Conservation (phyloP, 2,329 filamentous ascomycete genomes). For the Penicillium sp. region DNA sequence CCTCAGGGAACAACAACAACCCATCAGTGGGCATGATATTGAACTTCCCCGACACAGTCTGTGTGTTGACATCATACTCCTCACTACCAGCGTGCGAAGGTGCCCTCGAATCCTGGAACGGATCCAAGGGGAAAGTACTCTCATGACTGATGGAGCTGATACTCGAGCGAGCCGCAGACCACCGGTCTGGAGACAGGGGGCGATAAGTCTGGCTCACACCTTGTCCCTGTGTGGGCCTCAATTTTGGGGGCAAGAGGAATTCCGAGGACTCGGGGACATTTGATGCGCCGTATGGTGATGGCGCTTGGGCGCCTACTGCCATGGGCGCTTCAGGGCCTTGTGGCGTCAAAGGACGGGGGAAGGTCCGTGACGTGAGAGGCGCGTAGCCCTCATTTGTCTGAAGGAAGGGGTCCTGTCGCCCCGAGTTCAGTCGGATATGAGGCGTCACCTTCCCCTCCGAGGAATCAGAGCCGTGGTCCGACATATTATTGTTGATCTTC, state of each 20-base stretch:
- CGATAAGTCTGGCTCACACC: conserved; percentile 49
- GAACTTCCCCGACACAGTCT: conserved; percentile 71
- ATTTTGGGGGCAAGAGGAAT: conserved; percentile 40
- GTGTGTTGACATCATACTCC: conserved; percentile 64
- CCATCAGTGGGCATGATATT: conserved; percentile 68
- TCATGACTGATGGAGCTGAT: conserved; percentile 52
- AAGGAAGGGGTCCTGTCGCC: conserved; percentile 51
- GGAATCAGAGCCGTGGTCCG: conserved; percentile 13
- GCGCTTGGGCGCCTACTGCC: conserved; percentile 13
- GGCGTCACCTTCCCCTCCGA: conserved; percentile 38
- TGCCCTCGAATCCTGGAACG: conserved; percentile 59
- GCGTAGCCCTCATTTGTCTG: conserved; percentile 31
- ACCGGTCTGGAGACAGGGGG: conserved; percentile 47
- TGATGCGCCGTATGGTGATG: conserved; percentile 47
- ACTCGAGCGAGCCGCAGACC: conserved; percentile 62
- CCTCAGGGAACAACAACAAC: conserved; percentile 65
- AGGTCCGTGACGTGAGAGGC: conserved; percentile 13
- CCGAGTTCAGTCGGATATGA: conserved; percentile 64
- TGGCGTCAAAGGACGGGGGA: conserved; percentile 26
- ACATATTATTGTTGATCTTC: conserved; percentile 12
- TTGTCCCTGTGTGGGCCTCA: conserved; percentile 40
- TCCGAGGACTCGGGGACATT: conserved; percentile 46
- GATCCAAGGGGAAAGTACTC: conserved; percentile 49
- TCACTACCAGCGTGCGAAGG: conserved; percentile 62
- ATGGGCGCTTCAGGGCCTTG: conserved; percentile 5